These are phyloP conservation scores for Nannochloropsis granulata DNA, from an alignment of 108 stramenopile genomes.

Conservation along the genomic window DNA sequence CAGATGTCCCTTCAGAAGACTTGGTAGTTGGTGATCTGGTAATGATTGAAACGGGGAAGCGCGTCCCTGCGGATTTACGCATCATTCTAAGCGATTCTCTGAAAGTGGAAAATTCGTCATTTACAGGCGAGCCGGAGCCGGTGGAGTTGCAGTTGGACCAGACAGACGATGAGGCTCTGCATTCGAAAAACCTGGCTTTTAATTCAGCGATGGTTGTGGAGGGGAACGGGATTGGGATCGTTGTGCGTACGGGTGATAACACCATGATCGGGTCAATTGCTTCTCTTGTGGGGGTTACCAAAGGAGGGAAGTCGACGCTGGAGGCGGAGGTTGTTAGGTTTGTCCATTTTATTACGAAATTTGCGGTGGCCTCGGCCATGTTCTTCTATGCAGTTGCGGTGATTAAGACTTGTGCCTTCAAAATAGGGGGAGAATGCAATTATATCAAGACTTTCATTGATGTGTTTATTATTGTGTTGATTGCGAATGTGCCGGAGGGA, in stretches of 20 bases:
- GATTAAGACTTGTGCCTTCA: background rate
- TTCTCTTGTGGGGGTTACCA: background rate
- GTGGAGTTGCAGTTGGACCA: background rate
- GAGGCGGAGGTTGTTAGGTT: background rate
- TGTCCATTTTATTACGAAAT: background rate
- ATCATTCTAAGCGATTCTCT: background rate
- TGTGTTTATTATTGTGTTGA: conserved; percentile 34
- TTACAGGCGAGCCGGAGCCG: conserved; percentile 8
- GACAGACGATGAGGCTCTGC: background rate
- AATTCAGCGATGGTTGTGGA: background rate
- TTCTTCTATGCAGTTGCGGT: background rate
- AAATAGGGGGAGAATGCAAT: background rate
- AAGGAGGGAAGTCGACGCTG: background rate
- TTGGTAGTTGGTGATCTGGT: conserved; percentile 9
- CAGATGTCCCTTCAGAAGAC: background rate
- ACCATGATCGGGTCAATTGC: conserved; percentile 3
- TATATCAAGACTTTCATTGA: background rate
- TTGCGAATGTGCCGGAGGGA: conserved; percentile 48
- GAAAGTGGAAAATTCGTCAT: conserved; percentile 4
- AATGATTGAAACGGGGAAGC: background rate
- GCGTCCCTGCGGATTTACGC: conserved; percentile 4
- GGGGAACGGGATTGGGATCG: background rate
- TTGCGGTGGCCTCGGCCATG: background rate
- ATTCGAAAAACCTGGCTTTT: conserved; percentile 5
- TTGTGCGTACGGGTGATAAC: conserved; percentile 4